Evolutionary conservation across 805 yeast genomes (phyloP), one percentile per base, ranked within the genome.

Genomic region (Cyberlindnera maclurae): DNA sequence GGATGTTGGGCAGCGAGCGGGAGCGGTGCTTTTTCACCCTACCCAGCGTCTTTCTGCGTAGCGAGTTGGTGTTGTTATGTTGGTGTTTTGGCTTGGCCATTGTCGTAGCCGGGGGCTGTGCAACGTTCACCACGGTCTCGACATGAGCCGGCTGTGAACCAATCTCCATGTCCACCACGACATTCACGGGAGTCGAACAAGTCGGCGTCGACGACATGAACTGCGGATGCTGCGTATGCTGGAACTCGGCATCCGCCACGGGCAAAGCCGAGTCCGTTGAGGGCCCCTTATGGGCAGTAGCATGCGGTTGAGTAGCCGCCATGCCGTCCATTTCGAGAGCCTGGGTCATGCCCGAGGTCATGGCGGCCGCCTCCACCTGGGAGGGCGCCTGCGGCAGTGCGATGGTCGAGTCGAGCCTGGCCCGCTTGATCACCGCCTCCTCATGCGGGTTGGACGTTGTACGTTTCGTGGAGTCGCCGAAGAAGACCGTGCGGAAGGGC

Each of bases 391-490:
- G 50, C 17, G 34, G 46, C 15, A 34, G 44, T n/a, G 39, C 37
- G 18, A 38, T 42, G 20, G 51, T 44, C 8, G 54, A 46, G 33
- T 52, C 51, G 41, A 50, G 36, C 41, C 62, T 45, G 40, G 63
- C 52, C 47, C 69, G 48, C 52, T 58, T 48, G 56, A 64, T 57
- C 1, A 39, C 15, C 3, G 44, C 18, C 26, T 45, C 49, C n/a
- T 45, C 43, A 31, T 42, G 44, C 13, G 44, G 31, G 32, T 45
- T 47, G 3, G 59, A 45, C 2, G 59, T 37, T 15, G 41, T 41
- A 27, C 46, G 44, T 28, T 42, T 45, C 7, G 29, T 26, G n/a
- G 43, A 20, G 40, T 44, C 44, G 37, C 51, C 59, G 31, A 52
- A 57, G 43, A 53, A 55, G 31, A 50, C 56, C 20, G 18, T 38